Evolutionary conservation across 2,329 filamentous ascomycete genomes (phyloP).

Genomic region (Raffaelea albimanens): DNA sequence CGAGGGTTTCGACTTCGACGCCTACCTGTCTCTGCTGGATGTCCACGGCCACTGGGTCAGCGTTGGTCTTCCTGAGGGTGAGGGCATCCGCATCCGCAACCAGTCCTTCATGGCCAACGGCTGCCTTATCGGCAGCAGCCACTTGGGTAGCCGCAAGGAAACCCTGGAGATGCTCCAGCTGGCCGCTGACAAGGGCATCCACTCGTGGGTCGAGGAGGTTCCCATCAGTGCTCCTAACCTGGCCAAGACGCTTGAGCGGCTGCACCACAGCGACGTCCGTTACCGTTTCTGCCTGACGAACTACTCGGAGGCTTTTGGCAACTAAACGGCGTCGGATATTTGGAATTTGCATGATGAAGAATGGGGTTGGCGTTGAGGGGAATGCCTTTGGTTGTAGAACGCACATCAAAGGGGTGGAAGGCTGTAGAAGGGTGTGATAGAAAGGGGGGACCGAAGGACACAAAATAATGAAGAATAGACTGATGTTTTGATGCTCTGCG

Average conservation of each 20-base stretch:
- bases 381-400: too few species aligned
- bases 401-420: too few species aligned
- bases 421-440: not conserved
- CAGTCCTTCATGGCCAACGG: conserved; percentile 71
- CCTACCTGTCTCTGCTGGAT: conserved; percentile 72
- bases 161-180: conserved; percentile 63
- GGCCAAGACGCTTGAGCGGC: conserved; percentile 57
- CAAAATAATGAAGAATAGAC: not conserved
- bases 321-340: conserved; percentile 17
- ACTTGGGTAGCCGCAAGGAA: conserved; percentile 62
- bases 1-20: conserved; percentile 55
- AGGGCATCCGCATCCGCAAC: conserved; percentile 60
- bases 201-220: conserved; percentile 64
- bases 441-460: not conserved
- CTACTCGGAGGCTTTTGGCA: conserved; percentile 59
- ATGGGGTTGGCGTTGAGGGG: too few species aligned
- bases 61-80: conserved; percentile 70
- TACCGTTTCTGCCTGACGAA: conserved; percentile 69
- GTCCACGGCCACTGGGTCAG: conserved; percentile 73
- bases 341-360: too few species aligned
- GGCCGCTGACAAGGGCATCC: conserved; percentile 58
- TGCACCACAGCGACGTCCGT: conserved; percentile 60
- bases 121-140: conserved; percentile 60
- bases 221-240: conserved; percentile 64
- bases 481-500: too few species aligned